phyloP scores from a whole-genome alignment of 305 asterid genomes.

The Withania somnifera region DNA sequence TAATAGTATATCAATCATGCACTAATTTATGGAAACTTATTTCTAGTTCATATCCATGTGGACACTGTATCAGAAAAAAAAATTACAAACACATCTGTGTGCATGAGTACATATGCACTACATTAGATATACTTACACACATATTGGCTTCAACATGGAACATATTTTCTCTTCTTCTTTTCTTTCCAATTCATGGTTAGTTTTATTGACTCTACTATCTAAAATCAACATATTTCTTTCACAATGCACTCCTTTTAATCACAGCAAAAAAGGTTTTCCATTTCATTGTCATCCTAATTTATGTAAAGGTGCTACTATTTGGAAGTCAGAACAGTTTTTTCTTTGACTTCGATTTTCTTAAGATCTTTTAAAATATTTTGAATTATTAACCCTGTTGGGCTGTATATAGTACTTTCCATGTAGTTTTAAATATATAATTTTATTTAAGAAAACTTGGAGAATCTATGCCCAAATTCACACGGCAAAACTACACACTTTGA shows the following conservation, averaged over 20 bases:
- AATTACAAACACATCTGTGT: not conserved
- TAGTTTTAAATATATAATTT: not conserved
- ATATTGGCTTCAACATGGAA: not conserved
- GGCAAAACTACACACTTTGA: not conserved
- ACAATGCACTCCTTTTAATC: not conserved
- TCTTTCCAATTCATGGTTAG: not conserved
- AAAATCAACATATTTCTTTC: not conserved
- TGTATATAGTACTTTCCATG: not conserved
- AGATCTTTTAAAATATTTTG: not conserved
- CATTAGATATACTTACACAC: not conserved
- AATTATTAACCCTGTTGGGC: not conserved
- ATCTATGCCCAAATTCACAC: not conserved
- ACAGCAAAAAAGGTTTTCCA: not conserved
- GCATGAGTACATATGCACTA: not conserved
- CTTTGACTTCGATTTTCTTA: not conserved
- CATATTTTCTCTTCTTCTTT: not conserved
- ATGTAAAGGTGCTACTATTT: not conserved
- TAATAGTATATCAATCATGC: not conserved
- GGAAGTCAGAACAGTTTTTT: not conserved
- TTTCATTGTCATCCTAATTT: not conserved
- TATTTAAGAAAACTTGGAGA: not conserved
- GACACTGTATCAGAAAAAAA: not conserved
- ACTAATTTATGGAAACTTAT: not conserved
- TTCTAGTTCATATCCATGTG: not conserved
- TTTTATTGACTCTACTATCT: not conserved